These are phyloP conservation scores for Symbiodinium pilosum DNA, from an alignment of 73 alveolate species.

Conservation along the genomic window DNA sequence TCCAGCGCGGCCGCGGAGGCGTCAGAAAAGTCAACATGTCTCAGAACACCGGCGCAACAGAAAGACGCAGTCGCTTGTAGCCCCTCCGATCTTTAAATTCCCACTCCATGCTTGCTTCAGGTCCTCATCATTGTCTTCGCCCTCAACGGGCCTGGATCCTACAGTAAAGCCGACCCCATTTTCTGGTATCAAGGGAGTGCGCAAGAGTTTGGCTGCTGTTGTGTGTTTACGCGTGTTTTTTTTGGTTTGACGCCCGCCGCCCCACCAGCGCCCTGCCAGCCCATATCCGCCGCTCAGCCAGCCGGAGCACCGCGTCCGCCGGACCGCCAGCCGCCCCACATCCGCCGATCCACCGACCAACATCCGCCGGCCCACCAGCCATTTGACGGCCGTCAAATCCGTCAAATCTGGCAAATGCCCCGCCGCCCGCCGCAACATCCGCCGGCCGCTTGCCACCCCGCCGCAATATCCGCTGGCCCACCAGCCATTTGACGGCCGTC, in stretches of 20 bases:
- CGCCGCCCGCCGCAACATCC: no score
- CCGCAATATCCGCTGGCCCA: no score
- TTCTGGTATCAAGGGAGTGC: background rate
- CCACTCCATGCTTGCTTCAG: background rate
- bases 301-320: no score
- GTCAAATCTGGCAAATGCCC: no score
- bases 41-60: no score
- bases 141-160: background rate
- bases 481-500: no score
- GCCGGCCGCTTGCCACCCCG: no score
- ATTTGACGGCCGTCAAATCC: no score
- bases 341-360: no score
- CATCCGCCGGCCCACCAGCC: no score
- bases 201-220: slow-evolving; percentile 6
- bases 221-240: background rate
- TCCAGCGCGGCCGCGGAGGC: background rate
- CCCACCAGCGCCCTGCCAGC: background rate
- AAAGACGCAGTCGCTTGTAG: background rate
- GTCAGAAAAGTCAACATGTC: background rate
- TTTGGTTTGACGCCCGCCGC: background rate
- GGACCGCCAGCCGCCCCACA: no score
- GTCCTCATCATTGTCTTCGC: background rate
- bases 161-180: no score
- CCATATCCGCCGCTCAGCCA: background rate
- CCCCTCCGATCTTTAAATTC: background rate